phyloP scores from a whole-genome alignment of 805 yeast genomes.

The Starmerella bombicola region DNA sequence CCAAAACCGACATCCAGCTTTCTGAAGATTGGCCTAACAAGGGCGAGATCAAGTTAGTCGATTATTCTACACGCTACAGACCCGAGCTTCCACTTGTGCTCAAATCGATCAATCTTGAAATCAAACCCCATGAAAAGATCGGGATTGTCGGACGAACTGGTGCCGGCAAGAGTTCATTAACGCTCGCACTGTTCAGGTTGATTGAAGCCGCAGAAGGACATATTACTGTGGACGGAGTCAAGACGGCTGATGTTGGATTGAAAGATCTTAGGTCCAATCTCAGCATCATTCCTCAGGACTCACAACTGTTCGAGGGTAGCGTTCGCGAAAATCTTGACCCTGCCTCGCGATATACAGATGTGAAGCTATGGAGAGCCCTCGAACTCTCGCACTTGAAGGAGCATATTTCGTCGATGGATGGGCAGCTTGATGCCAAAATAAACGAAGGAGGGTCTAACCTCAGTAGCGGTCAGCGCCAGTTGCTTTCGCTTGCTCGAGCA shows the following conservation, averaged over 20 bases:
- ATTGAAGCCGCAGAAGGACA: slow-evolving; percentile 66
- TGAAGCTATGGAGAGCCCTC: slow-evolving; percentile 70
- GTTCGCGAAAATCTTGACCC: slow-evolving; percentile 83
- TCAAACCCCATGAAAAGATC: slow-evolving; percentile 67
- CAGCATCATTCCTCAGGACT: slow-evolving; percentile 87
- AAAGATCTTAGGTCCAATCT: slow-evolving; percentile 62
- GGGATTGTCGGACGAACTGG: slow-evolving; percentile 98
- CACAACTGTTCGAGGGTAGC: slow-evolving; percentile 82
- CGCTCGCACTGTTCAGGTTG: slow-evolving; percentile 71
- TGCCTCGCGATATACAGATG: slow-evolving; percentile 50
- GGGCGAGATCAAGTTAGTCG: slow-evolving; percentile 54
- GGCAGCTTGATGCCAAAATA: slow-evolving; percentile 44
- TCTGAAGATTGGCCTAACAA: slow-evolving; percentile 51
- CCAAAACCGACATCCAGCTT: slow-evolving; percentile 54
- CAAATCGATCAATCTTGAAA: slow-evolving; percentile 49
- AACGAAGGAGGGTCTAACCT: slow-evolving; percentile 75
- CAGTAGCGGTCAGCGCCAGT: slow-evolving; percentile 79
- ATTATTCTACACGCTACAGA: slow-evolving; percentile 78
- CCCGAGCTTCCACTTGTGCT: slow-evolving; percentile 68
- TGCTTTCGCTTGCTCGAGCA: slow-evolving; percentile 74
- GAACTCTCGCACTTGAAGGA: slow-evolving; percentile 65
- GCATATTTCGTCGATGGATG: slow-evolving; percentile 45
- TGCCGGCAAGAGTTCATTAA: slow-evolving; percentile 83
- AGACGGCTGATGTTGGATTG: slow-evolving; percentile 58
- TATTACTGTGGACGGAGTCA: slow-evolving; percentile 57